These are phyloP conservation scores for Geotrichum australiense DNA, from an alignment of 1,139 yeast genomes.

Conservation along the genomic window DNA sequence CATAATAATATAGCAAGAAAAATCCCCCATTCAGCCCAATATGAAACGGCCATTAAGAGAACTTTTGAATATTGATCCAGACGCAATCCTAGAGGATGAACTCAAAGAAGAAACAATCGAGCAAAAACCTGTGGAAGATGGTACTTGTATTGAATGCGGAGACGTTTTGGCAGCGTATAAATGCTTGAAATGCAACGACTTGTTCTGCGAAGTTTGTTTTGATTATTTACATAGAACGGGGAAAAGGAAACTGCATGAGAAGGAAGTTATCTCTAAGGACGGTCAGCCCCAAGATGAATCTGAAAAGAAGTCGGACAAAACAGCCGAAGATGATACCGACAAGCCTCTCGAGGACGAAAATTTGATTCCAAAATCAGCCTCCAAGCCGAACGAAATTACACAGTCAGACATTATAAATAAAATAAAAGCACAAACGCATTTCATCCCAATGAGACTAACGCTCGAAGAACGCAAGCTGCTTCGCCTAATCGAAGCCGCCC, in stretches of 20 bases:
- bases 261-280: background rate
- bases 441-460: constrained; percentile 58
- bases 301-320: no score
- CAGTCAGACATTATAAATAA: constrained; percentile 27
- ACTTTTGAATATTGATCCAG: constrained; percentile 26
- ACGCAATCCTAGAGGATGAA: constrained; percentile 28
- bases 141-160: constrained; percentile 55
- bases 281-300: no score
- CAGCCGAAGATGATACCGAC: background rate
- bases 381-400: background rate
- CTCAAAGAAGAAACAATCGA: constrained; percentile 3
- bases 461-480: constrained; percentile 58
- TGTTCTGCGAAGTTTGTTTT: constrained; percentile 60
- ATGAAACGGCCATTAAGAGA: constrained; percentile 29
- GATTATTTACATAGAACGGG: constrained; percentile 63
- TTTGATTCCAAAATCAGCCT: background rate
- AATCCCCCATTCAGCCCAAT: constrained; percentile 57
- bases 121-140: background rate
- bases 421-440: constrained; percentile 44
- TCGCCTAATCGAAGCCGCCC: constrained; percentile 58
- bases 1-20: no score
- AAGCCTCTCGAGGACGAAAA: constrained; percentile 4
- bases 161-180: constrained; percentile 58
- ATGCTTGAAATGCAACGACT: constrained; percentile 55
- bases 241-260: constrained; percentile 8